Conservation (phyloP, 176 grass and related monocot species). For the Urochloa ruziziensis region DNA sequence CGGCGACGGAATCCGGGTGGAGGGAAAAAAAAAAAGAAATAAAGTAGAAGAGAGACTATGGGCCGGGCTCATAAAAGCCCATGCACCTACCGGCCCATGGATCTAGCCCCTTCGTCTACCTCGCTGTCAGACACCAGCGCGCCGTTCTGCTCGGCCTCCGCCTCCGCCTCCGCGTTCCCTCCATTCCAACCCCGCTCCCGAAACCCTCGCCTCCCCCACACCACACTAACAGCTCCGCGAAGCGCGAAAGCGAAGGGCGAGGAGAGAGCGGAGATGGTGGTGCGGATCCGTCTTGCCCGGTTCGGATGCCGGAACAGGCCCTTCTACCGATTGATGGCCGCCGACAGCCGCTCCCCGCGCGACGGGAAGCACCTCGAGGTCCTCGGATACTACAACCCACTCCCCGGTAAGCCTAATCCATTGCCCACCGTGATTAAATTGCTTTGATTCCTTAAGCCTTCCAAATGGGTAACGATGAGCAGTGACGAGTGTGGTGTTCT, state of each 20-base stretch:
- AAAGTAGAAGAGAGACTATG: not conserved
- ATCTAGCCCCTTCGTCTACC: not conserved
- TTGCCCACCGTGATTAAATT: not conserved
- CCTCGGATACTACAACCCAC: slow-evolving; percentile 86
- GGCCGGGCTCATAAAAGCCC: not conserved
- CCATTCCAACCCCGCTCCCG: not conserved
- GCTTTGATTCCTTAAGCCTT: not conserved
- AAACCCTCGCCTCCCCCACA: slow-evolving; percentile 16
- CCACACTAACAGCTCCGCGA: not conserved
- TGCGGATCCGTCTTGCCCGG: slow-evolving; percentile 63
- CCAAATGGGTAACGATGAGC: not conserved
- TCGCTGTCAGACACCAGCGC: not conserved
- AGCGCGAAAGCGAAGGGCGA: not conserved
- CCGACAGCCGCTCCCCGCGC: slow-evolving; percentile 68
- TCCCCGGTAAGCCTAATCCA: slow-evolving; percentile 31
- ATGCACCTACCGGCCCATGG: not conserved
- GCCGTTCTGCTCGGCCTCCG: not conserved
- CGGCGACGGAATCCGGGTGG: no score
- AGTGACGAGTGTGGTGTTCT: not conserved
- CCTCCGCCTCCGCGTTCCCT: not conserved
- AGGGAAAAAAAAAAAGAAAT: not conserved
- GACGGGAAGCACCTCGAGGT: slow-evolving; percentile 91
- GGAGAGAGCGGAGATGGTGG: slow-evolving; percentile 39
- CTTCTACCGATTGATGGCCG: slow-evolving; percentile 87
- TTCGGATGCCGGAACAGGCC: slow-evolving; percentile 74